phyloP scores from a whole-genome alignment of 129 eudicot genomes.

The Smallanthus sonchifolius region DNA sequence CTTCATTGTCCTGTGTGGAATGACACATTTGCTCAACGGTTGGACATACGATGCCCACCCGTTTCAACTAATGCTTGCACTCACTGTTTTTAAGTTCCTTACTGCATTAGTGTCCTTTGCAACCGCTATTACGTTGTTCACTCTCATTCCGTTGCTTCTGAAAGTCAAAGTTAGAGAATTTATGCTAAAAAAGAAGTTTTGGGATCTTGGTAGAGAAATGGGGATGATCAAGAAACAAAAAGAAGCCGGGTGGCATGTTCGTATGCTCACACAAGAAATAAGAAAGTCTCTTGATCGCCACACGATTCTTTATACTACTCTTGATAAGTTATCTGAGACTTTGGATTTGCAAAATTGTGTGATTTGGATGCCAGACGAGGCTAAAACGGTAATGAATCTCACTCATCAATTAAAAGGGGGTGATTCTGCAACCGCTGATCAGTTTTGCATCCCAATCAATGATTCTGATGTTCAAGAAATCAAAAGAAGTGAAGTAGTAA shows the following conservation, averaged over 20 bases:
- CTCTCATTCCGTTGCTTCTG: slow-evolving; percentile 69
- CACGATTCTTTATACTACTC: slow-evolving; percentile 71
- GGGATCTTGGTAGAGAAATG: slow-evolving; percentile 84
- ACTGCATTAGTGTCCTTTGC: slow-evolving; percentile 83
- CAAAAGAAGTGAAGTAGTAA: slow-evolving; percentile 51
- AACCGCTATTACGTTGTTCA: slow-evolving; percentile 70
- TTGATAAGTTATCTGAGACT: slow-evolving; percentile 70
- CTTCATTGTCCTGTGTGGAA: slow-evolving; percentile 87
- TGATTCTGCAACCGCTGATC: slow-evolving; percentile 15
- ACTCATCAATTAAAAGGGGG: slow-evolving; percentile 61
- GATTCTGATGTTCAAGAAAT: slow-evolving; percentile 57
- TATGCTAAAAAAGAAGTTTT: slow-evolving; percentile 65
- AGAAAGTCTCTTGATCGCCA: slow-evolving; percentile 76
- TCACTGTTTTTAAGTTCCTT: slow-evolving; percentile 72
- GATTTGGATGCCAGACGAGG: slow-evolving; percentile 77
- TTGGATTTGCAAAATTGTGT: slow-evolving; percentile 71
- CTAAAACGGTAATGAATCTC: slow-evolving; percentile 53
- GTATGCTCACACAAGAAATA: slow-evolving; percentile 85
- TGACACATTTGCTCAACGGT: slow-evolving; percentile 83
- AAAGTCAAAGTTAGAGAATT: slow-evolving; percentile 79
- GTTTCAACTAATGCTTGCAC: slow-evolving; percentile 71
- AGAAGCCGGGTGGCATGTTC: slow-evolving; percentile 72
- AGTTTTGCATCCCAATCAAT: slow-evolving; percentile 32
- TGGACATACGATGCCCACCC: slow-evolving; percentile 83
- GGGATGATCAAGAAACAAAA: slow-evolving; percentile 66